Conservation (phyloP, 805 yeast genomes). For the Wickerhamiella allomyrinae region DNA sequence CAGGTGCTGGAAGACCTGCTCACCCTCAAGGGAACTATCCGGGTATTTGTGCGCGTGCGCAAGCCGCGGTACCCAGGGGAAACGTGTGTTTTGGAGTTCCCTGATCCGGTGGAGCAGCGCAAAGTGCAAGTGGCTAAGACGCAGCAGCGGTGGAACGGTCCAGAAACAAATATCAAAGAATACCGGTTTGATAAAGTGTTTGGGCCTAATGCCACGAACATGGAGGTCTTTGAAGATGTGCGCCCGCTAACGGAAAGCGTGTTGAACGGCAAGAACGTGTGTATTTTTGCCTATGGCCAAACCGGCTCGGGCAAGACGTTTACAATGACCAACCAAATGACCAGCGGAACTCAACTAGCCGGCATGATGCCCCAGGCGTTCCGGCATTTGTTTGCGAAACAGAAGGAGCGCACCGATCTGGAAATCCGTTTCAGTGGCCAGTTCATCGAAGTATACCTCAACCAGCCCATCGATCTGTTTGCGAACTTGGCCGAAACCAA, state of each 20-base stretch:
- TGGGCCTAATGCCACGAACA: constrained; percentile 37
- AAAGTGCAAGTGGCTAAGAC: neutral
- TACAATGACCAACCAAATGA: constrained; percentile 55
- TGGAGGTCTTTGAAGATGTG: constrained; percentile 64
- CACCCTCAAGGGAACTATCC: neutral
- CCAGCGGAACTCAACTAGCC: constrained; percentile 26
- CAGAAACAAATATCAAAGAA: neutral
- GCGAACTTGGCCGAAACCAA: neutral
- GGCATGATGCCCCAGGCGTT: constrained; percentile 79
- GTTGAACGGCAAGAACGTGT: constrained; percentile 78
- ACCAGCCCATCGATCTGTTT: constrained; percentile 57
- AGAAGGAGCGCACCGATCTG: constrained; percentile 33
- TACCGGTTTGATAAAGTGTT: constrained; percentile 76
- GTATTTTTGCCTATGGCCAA: constrained; percentile 94
- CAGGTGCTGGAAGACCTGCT: neutral
- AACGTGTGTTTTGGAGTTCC: neutral
- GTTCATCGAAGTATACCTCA: constrained; percentile 83
- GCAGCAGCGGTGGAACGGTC: neutral
- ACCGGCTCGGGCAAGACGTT: constrained; percentile 91
- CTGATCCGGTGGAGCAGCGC: neutral
- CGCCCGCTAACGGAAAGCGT: constrained; percentile 77
- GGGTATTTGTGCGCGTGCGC: neutral
- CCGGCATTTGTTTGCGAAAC: constrained; percentile 48
- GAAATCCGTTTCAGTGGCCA: constrained; percentile 40
- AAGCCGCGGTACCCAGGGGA: neutral